Evolutionary conservation across 208 protist species (phyloP).

Genomic region (Blechomonas ayalai): DNA sequence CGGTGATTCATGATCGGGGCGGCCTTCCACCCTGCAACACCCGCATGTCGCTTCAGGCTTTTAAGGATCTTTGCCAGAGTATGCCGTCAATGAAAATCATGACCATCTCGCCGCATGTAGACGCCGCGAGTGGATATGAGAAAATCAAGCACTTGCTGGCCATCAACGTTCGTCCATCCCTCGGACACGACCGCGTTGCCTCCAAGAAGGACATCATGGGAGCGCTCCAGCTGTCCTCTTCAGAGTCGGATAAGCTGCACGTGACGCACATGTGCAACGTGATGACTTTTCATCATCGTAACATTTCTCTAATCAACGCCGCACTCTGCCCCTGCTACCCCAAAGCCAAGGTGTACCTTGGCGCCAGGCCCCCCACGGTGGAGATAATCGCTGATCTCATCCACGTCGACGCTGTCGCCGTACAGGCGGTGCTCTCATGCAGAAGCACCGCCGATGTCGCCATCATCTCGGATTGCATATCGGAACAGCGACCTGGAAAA

Average conservation of each 20-base stretch:
- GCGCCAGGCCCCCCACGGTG: slow-evolving; percentile 38
- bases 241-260: slow-evolving; percentile 41
- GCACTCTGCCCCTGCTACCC: slow-evolving; percentile 46
- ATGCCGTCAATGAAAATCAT: slow-evolving; percentile 65
- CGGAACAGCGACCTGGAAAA: slow-evolving; percentile 40
- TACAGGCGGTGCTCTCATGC: slow-evolving; percentile 37
- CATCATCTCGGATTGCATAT: slow-evolving; percentile 69
- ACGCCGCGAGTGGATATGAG: slow-evolving; percentile 33
- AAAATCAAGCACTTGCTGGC: slow-evolving; percentile 38
- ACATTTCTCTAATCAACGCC: slow-evolving; percentile 45
- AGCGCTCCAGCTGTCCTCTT: slow-evolving; percentile 26
- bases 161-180: slow-evolving; percentile 28
- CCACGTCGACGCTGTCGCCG: slow-evolving; percentile 42
- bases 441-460: slow-evolving; percentile 41
- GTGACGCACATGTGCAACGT: slow-evolving; percentile 66
- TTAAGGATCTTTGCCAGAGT: slow-evolving; percentile 26
- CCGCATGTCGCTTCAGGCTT: slow-evolving; percentile 21
- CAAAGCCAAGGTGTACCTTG: slow-evolving; percentile 40
- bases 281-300: slow-evolving; percentile 62
- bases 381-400: slow-evolving; percentile 64
- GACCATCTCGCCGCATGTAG: slow-evolving; percentile 58
- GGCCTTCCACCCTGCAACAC: slow-evolving; percentile 41
- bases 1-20: slow-evolving; percentile 54
- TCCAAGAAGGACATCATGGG: slow-evolving; percentile 48
- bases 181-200: slow-evolving; percentile 50